These are phyloP conservation scores for Clathrus columnatus DNA, from an alignment of 768 basidiomycete species.

Conservation along the genomic window DNA sequence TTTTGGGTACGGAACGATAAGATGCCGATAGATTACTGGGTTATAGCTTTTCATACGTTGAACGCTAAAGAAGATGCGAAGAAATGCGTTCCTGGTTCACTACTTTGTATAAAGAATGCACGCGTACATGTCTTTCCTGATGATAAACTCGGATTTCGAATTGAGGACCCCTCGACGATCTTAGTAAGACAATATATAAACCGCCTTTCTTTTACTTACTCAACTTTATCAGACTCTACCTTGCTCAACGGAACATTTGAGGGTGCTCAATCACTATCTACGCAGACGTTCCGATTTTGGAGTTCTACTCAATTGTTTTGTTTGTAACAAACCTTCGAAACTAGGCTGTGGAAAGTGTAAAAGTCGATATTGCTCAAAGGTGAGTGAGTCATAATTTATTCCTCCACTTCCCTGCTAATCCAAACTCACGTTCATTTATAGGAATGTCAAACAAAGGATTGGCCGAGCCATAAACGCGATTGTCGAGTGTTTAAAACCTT, in stretches of 20 bases:
- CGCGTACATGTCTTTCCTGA: not conserved
- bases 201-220: not conserved
- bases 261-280: not conserved
- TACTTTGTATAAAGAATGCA: not conserved
- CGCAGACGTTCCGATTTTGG: not conserved
- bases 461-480: no score
- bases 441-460: not conserved
- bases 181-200: not conserved
- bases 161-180: not conserved
- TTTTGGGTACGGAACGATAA: not conserved
- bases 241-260: not conserved
- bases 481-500: no score
- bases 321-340: not conserved
- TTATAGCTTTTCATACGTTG: not conserved
- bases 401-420: not conserved
- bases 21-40: not conserved
- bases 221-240: not conserved
- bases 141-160: not conserved
- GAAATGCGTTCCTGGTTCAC: not conserved
- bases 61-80: not conserved
- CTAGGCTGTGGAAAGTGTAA: not conserved
- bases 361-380: not conserved
- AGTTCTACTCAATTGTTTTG: not conserved
- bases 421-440: not conserved
- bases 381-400: not conserved